These are phyloP conservation scores for Penicillium fimorum DNA, from an alignment of 495 filamentous ascomycete species.

Conservation along the genomic window DNA sequence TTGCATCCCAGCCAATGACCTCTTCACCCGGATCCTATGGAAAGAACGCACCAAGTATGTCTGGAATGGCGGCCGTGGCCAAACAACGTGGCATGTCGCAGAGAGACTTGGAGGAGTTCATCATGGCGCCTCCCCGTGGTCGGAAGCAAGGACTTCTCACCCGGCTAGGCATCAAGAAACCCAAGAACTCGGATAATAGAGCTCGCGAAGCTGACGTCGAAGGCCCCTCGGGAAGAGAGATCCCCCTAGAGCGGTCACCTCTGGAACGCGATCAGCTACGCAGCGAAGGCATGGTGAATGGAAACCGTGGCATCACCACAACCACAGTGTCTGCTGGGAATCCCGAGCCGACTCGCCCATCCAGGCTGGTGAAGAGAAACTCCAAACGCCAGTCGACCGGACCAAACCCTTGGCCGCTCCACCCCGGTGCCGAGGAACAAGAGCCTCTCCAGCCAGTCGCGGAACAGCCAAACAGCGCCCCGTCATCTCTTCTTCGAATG, in stretches of 20 bases:
- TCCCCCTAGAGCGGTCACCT: constrained; percentile 36
- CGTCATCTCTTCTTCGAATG: constrained; percentile 14
- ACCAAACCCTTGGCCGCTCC: constrained; percentile 35
- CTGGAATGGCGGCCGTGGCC: constrained; percentile 41
- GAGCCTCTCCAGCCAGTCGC: constrained; percentile 15
- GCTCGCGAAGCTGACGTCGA: constrained; percentile 31
- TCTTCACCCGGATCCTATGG: constrained; percentile 17
- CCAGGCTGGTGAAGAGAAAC: constrained; percentile 33
- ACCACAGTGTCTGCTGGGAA: constrained; percentile 21
- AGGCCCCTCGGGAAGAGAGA: constrained; percentile 33
- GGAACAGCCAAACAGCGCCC: constrained; percentile 16
- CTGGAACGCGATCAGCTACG: constrained; percentile 30
- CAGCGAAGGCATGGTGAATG: constrained; percentile 21
- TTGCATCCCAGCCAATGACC: constrained; percentile 7
- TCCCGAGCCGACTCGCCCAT: constrained; percentile 15
- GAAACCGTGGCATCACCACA: constrained; percentile 17
- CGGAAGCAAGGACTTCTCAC: constrained; percentile 42
- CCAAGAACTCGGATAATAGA: constrained; percentile 36
- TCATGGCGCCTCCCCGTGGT: constrained; percentile 35
- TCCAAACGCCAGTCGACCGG: constrained; percentile 23
- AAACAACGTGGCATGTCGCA: constrained; percentile 44
- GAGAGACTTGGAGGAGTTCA: constrained; percentile 39
- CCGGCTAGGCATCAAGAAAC: constrained; percentile 41
- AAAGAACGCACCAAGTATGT: constrained; percentile 26
- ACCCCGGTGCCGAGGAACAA: constrained; percentile 11